These are phyloP conservation scores for Zoysia matrella DNA, from an alignment of 202 grass and related monocot genomes.

Conservation along the genomic window DNA sequence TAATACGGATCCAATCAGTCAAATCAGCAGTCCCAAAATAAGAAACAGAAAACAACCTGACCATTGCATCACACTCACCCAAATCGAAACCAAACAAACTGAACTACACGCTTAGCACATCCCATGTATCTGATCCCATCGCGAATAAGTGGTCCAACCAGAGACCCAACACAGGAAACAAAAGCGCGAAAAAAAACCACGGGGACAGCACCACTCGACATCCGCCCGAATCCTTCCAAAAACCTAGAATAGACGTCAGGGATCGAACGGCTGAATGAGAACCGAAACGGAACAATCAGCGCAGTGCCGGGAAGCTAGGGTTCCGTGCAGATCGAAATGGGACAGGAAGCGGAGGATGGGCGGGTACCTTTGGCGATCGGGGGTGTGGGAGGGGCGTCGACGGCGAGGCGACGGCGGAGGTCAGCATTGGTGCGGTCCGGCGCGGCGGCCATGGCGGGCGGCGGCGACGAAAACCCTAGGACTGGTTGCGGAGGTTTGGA, in stretches of 20 bases:
- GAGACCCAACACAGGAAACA: neutral
- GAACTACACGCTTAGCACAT: neutral
- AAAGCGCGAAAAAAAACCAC: conserved; percentile 10
- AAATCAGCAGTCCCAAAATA: conserved; percentile 3
- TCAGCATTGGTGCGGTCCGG: conserved; percentile 65
- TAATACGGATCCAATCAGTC: neutral
- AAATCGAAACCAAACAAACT: conserved; percentile 19
- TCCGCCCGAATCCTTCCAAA: neutral
- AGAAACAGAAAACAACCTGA: neutral
- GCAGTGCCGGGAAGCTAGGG: conserved; percentile 26
- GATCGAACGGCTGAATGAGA: conserved; percentile 26
- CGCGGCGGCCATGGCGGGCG: conserved; percentile 46
- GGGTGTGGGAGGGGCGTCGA: conserved; percentile 55
- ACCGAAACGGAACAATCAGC: conserved; percentile 17
- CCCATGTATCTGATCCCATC: neutral
- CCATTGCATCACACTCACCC: conserved; percentile 28
- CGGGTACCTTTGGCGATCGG: conserved; percentile 64
- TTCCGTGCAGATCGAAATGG: conserved; percentile 50
- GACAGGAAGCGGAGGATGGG: neutral
- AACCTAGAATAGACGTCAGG: conserved; percentile 16
- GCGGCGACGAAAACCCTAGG: conserved; percentile 81
- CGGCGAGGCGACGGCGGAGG: conserved; percentile 50
- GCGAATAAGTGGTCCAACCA: neutral
- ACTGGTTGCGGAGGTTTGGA: conserved; percentile 34
- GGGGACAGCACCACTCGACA: conserved; percentile 9